These are phyloP conservation scores for Malbranchea zuffiana DNA, from an alignment of 2,329 filamentous ascomycete species.

Conservation along the genomic window DNA sequence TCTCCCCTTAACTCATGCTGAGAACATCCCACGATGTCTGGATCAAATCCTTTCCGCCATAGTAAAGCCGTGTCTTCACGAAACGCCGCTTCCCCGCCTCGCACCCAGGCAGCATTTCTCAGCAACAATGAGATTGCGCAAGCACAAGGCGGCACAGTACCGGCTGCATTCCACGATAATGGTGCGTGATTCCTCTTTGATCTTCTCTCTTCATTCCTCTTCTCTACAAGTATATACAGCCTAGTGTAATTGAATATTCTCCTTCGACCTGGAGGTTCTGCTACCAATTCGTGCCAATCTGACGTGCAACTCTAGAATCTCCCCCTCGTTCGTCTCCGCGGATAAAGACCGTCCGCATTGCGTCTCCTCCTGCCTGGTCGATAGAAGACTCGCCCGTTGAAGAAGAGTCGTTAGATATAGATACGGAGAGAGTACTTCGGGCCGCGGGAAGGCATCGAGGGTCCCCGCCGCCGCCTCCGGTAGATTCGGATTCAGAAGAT, in stretches of 20 bases:
- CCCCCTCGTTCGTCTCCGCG: slow-evolving; percentile 11
- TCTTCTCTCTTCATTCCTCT: too few species aligned
- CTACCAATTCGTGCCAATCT: too few species aligned
- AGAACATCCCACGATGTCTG: slow-evolving; percentile 33
- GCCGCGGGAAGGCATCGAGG: slow-evolving; percentile 8
- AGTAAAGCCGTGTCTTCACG: slow-evolving; percentile 29
- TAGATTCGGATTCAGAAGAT: slow-evolving; percentile 18
- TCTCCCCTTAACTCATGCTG: slow-evolving; percentile 23
- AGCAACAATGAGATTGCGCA: background rate
- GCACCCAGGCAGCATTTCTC: slow-evolving; percentile 15
- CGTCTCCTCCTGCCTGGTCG: slow-evolving; percentile 28
- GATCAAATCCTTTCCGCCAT: slow-evolving; percentile 42
- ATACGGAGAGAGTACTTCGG: too few species aligned
- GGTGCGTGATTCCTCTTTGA: background rate
- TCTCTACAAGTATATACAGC: too few species aligned
- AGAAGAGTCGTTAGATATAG: too few species aligned
- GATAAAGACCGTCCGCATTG: slow-evolving; percentile 24
- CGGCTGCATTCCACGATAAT: background rate
- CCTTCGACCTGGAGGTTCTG: background rate
- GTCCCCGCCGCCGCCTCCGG: slow-evolving; percentile 17
- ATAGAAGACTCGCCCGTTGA: too few species aligned
- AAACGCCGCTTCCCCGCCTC: slow-evolving; percentile 18
- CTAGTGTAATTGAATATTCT: background rate
- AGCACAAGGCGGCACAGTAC: slow-evolving; percentile 1
- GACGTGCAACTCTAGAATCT: too few species aligned